Base-by-base conservation (phyloP, 345 rosid genomes). In the Triadica sebifera region DNA sequence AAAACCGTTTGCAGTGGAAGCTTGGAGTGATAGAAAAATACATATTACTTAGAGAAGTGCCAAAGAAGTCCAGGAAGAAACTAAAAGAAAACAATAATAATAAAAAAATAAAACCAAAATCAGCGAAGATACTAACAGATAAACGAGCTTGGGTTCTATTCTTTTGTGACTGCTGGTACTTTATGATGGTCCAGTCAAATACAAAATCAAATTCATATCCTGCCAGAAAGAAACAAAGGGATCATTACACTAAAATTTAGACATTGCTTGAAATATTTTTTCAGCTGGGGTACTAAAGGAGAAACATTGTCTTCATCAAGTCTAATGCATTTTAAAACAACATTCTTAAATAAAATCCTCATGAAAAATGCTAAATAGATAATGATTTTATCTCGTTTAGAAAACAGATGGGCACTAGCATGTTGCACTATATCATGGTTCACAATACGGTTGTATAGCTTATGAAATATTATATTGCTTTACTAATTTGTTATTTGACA, bases 121-220 rank as follows among this genome's bases (percentile, higher is more conserved):
- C 34, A 50, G n/a, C 13, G 37, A n/a, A 52, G 59, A 67, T 67
- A 86, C 88, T 84, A 38, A 88, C 92, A 62, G 90, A 78, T 75
- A 75, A 69, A 75, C 85, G 91, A 80, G 89, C 83, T 79, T 88
- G 97, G 80, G 83, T 79, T 88, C 84, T 87, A 74, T 66, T 72
- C 82, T 86, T 93, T 75, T 77, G 81, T 49, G 78, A 60, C 80
- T 81, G 84, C 60, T 93, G 96, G 83, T 91, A 87, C 91, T 95
- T 93, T 52, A 93, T 87, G 73, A 93, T 88, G 19, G 98, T 91
- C 99, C 99, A 95, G 82, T 95, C 99, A 88, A 90, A 95, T 50
- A 91, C 84, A 78, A 82, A 88, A 83, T 95, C 97, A 72, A 90
- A 84, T 67, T 89, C 91, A 82, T 86, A 91, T 64, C 96, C 99